Evolutionary conservation across 306 rosid genomes (phyloP).

Genomic region (Cicer arietinum): DNA sequence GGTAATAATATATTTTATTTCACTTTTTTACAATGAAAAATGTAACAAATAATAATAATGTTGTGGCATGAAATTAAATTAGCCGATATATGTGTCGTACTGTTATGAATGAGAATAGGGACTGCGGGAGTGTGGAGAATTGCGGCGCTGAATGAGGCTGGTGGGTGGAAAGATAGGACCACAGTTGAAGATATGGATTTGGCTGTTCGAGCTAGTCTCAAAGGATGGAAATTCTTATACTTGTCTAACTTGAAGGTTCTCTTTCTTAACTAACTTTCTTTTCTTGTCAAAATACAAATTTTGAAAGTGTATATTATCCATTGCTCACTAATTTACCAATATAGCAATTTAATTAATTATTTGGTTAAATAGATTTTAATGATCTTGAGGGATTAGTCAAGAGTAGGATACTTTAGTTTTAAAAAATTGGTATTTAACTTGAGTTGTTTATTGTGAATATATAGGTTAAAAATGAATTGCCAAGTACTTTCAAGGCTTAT

Average conservation of each 20-base stretch:
- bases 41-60: neutral
- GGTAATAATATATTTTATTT: conserved; percentile 52
- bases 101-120: conserved; percentile 52
- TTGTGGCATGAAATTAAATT: conserved; percentile 24
- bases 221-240: conserved; percentile 94
- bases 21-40: neutral
- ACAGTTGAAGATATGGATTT: conserved; percentile 98
- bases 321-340: neutral
- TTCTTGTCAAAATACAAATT: too few relatives aligned
- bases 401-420: too few relatives aligned
- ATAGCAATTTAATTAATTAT: too few relatives aligned
- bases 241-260: conserved; percentile 63
- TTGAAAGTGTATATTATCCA: neutral
- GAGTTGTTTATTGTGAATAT: conserved; percentile 2
- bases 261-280: neutral
- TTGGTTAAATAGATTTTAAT: too few relatives aligned
- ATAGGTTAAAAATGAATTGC: conserved; percentile 93
- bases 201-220: conserved; percentile 98
- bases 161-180: conserved; percentile 98
- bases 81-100: neutral
- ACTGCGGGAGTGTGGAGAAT: conserved; percentile 99
- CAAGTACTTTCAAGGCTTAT: conserved; percentile 95
- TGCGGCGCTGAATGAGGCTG: conserved; percentile 84
- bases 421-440: neutral
- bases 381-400: too few relatives aligned